phyloP scores from a whole-genome alignment of 768 basidiomycete species.

The Suillus bovinus region DNA sequence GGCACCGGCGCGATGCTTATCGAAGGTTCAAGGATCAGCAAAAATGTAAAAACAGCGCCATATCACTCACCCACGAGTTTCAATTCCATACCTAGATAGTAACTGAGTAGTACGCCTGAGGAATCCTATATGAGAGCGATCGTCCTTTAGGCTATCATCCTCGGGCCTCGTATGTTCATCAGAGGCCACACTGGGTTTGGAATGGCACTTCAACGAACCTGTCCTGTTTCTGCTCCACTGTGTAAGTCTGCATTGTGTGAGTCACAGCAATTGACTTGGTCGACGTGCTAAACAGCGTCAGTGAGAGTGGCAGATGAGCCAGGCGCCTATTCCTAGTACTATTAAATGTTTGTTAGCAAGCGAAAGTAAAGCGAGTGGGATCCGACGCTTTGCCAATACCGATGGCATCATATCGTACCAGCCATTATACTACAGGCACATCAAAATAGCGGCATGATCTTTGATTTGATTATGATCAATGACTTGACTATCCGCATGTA shows the following conservation, averaged over 20 bases:
- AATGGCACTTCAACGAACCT: not conserved
- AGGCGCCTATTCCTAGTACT: not conserved
- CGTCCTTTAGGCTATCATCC: constrained; percentile 23
- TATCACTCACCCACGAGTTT: not conserved
- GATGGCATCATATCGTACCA: too few species aligned
- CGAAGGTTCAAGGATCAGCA: too few species aligned
- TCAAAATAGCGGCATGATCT: too few species aligned
- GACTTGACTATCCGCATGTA: too few species aligned
- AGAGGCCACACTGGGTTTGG: not conserved
- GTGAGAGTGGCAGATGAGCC: not conserved
- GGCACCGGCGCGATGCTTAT: not conserved
- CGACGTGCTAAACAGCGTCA: not conserved
- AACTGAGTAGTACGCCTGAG: not conserved
- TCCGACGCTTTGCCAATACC: not conserved
- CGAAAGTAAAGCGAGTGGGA: not conserved
- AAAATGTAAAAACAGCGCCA: not conserved
- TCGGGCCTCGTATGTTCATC: not conserved
- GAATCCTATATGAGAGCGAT: not conserved
- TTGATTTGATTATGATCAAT: too few species aligned
- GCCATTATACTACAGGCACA: too few species aligned
- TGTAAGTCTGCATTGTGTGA: not conserved
- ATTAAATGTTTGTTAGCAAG: not conserved
- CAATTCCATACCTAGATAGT: not conserved
- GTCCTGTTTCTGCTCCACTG: not conserved
- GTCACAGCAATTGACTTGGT: not conserved